phyloP scores from a whole-genome alignment of 2,329 filamentous ascomycete genomes.

The Aspergillus fructus region DNA sequence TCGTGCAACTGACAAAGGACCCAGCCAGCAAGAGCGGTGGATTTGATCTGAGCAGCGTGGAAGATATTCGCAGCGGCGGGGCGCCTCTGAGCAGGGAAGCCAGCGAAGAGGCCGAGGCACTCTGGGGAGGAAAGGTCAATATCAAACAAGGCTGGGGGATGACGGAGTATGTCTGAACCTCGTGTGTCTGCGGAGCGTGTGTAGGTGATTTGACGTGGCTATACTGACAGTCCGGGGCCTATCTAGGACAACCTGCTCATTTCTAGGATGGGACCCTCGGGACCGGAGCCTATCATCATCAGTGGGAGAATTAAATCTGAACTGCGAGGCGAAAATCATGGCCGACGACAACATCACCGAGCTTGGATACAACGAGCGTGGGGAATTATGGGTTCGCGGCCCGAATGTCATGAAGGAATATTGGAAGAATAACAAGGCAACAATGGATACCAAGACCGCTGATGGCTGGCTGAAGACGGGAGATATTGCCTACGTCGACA shows the following conservation, averaged over 20 bases:
- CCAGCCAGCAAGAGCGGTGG: constrained; percentile 56
- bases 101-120: constrained; percentile 56
- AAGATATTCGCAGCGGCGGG: constrained; percentile 62
- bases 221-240: too few relatives aligned
- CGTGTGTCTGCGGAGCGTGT: too few relatives aligned
- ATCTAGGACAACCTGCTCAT: constrained; percentile 62
- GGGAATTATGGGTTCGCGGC: constrained; percentile 72
- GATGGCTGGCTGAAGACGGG: constrained; percentile 73
- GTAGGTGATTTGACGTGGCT: not conserved
- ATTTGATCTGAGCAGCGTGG: constrained; percentile 68
- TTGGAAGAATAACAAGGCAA: constrained; percentile 70
- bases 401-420: constrained; percentile 76
- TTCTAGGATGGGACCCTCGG: constrained; percentile 62
- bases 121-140: constrained; percentile 55
- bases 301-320: constrained; percentile 66
- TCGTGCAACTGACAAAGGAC: constrained; percentile 72
- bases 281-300: constrained; percentile 45
- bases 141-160: constrained; percentile 80
- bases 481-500: constrained; percentile 66
- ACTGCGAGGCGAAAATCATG: constrained; percentile 68
- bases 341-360: constrained; percentile 48
- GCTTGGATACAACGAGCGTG: constrained; percentile 55
- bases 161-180: constrained; percentile 60
- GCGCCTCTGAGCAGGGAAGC: constrained; percentile 62
- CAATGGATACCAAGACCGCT: constrained; percentile 58